A percentile compares a stretch with the other conserved stretches of the same genome.
These are phyloP conservation scores for Mycena belliarum DNA, from an alignment of 768 basidiomycete genomes.

Conservation along the genomic window DNA sequence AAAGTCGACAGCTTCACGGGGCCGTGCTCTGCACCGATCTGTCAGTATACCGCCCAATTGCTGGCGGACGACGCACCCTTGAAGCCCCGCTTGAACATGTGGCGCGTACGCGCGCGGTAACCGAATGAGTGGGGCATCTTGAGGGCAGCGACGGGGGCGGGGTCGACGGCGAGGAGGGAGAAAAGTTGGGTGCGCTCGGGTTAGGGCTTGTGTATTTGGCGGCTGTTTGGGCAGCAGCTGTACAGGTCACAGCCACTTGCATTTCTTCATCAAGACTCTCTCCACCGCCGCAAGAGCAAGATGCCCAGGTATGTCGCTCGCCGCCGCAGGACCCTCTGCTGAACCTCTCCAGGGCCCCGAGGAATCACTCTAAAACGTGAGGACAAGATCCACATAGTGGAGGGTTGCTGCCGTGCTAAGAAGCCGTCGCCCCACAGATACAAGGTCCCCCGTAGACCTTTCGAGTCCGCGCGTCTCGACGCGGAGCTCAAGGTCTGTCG, in stretches of 20 bases:
- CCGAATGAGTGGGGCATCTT: conserved; percentile 99
- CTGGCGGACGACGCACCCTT: conserved; percentile 65
- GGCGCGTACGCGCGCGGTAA: conserved; percentile 99
- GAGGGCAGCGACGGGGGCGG: conserved; percentile 43
- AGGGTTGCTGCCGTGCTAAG: conserved; percentile 62
- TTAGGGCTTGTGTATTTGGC: not conserved
- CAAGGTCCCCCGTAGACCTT: conserved; percentile 98
- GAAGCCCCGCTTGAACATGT: conserved; percentile 99
- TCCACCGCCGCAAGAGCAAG: conserved; percentile 30
- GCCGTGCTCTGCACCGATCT: conserved; percentile 74
- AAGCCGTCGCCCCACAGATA: conserved; percentile 70
- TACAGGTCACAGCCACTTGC: not conserved
- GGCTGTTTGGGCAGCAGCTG: too few relatives aligned
- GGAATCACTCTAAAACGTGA: conserved; percentile 95
- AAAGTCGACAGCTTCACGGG: conserved; percentile 89
- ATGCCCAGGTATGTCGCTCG: conserved; percentile 74
- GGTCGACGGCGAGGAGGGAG: not conserved
- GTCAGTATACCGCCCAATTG: not conserved
- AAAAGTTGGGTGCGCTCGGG: not conserved
- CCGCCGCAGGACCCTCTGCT: conserved; percentile 29
- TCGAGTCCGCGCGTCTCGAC: conserved; percentile 97
- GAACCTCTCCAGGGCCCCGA: conserved; percentile 69
- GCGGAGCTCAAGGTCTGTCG: conserved; percentile 90
- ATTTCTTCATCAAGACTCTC: conserved; percentile 1
- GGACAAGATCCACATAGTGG: conserved; percentile 75